phyloP scores from a whole-genome alignment of 2,329 filamentous ascomycete species.

The Cercospora beticola region DNA sequence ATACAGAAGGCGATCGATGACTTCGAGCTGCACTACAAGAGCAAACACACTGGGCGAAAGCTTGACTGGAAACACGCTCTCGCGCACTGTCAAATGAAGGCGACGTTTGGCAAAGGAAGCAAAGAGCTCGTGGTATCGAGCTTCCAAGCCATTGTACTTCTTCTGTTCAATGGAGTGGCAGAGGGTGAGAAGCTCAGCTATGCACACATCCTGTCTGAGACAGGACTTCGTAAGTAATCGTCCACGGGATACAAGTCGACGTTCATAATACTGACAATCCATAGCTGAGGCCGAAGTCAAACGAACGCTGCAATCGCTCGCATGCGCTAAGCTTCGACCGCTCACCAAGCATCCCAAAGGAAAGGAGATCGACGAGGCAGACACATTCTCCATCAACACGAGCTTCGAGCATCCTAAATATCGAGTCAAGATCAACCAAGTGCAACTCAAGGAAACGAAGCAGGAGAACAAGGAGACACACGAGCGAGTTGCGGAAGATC shows the following conservation, averaged over 20 bases:
- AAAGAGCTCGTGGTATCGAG: conserved; percentile 91
- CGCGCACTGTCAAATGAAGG: conserved; percentile 85
- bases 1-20: conserved; percentile 74
- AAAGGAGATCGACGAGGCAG: conserved; percentile 68
- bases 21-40: conserved; percentile 83
- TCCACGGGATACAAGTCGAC: background rate
- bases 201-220: conserved; percentile 69
- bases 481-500: conserved; percentile 80
- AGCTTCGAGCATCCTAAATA: conserved; percentile 77
- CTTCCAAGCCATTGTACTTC: conserved; percentile 86
- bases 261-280: conserved; percentile 25
- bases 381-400: conserved; percentile 81
- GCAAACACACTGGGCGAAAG: conserved; percentile 83
- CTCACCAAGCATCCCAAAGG: conserved; percentile 82
- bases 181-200: conserved; percentile 68
- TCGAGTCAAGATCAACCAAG: conserved; percentile 97
- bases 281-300: conserved; percentile 72
- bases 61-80: conserved; percentile 90
- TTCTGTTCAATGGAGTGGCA: conserved; percentile 78
- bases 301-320: conserved; percentile 90
- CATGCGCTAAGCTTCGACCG: conserved; percentile 84
- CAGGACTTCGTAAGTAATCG: conserved; percentile 62
- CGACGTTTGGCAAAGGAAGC: conserved; percentile 71
- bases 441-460: conserved; percentile 93
- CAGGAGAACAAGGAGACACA: conserved; percentile 94